Base-by-base conservation (phyloP, 208 protist genomes). In the Angomonas ambiguus region DNA sequence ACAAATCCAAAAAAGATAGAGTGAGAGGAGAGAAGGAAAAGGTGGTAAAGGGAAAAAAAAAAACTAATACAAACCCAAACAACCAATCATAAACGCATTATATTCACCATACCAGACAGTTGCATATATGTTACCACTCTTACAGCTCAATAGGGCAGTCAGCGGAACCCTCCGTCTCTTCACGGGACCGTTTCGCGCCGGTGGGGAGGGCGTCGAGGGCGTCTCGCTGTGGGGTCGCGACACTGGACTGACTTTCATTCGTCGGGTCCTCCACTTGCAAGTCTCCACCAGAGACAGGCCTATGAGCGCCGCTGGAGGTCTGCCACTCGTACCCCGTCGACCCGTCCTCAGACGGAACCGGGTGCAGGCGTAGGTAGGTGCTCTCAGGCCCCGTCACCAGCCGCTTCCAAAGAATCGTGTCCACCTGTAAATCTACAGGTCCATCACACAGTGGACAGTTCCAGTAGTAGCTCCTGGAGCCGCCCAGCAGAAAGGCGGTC, bases 371-470 rank as follows among this genome's bases (percentile, higher is more conserved):
- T 42, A 88, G 56, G 62, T 84, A 67, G 27, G 59, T 58, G 20
- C 74, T 67, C 33, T 62, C 45, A 31, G 18, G 8, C 33, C 67
- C 68, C 30, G 67, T 24, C 42, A 53, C 41, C 30, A 89, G 45
- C 67, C 75, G 82, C 28, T 78, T 60, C 82, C 84, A 91, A 1
- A 94, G 73, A 16, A 91, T 62, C 16, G 82, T 91, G 65, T 94
- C 88, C 24, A 94, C 72, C 4, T 61, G 30, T 10, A 92, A 64
- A 55, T 90, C 83, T 49, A 94, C 74, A 49, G 80, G 76, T 24
- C 64, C 55, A 62, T 94, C 88, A 51, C 88, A 94, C 51, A 94
- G 68, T 2, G 85, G 71, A 63, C 88, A 94, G 72, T 94, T 94
- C 85, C 88, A 94, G 76, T 91, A 94, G 41, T 72, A 88, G 0